Evolutionary conservation across 2,329 filamentous ascomycete species (phyloP).

Genomic region (Coniochaeta sp.): DNA sequence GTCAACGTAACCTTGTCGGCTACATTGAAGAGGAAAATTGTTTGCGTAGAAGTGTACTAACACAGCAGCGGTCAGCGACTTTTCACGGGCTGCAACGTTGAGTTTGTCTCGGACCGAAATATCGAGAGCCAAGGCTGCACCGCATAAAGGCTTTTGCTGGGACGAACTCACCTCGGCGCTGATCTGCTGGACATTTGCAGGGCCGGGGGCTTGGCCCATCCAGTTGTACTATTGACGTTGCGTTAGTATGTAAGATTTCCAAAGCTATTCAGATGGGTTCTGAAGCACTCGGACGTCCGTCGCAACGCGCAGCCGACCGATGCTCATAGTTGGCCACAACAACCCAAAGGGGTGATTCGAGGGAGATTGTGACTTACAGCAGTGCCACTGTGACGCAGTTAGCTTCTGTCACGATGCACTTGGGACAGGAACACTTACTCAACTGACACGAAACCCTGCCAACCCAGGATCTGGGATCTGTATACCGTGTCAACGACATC

Average conservation of each 20-base stretch:
- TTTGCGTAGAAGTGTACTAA: constrained; percentile 63
- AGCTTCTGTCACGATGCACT: neutral
- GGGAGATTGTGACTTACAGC: constrained; percentile 52
- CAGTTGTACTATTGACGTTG: constrained; percentile 43
- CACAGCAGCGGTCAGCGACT: neutral
- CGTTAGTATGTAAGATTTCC: neutral
- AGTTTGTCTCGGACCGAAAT: neutral
- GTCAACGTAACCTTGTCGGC: constrained; percentile 55
- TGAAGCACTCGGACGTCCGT: neutral
- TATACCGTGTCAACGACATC: constrained; percentile 9
- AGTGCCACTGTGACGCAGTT: neutral
- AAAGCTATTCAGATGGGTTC: neutral
- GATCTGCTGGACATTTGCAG: constrained; percentile 49
- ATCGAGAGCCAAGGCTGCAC: neutral
- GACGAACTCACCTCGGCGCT: constrained; percentile 35
- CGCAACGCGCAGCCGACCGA: constrained; percentile 1
- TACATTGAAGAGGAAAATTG: constrained; percentile 61
- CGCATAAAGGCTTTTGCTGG: neutral
- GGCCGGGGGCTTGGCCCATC: constrained; percentile 52
- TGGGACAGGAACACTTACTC: neutral
- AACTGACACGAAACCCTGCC: constrained; percentile 54
- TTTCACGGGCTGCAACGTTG: neutral
- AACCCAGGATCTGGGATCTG: constrained; percentile 51
- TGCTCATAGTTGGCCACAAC: neutral
- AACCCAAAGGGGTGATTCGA: neutral